Evolutionary conservation across 345 rosid genomes (phyloP).

Genomic region (Eutrema yunnanense): DNA sequence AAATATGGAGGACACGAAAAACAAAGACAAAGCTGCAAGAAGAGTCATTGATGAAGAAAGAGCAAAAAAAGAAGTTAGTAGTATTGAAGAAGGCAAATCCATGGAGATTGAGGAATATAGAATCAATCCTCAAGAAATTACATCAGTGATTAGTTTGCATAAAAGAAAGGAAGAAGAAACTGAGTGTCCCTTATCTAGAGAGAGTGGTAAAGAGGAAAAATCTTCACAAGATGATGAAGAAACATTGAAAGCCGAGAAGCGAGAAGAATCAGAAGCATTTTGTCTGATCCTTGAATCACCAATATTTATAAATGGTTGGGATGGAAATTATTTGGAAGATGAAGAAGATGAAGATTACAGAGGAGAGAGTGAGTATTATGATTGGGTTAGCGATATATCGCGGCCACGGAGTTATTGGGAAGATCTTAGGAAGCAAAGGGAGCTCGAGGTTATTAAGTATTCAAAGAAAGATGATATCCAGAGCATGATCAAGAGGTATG

Average conservation of each 20-base stretch:
- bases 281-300: not conserved
- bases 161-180: not conserved
- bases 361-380: constrained; percentile 26
- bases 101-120: not conserved
- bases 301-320: not conserved
- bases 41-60: not conserved
- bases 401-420: constrained; percentile 84
- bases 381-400: constrained; percentile 55
- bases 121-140: not conserved
- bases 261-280: not conserved
- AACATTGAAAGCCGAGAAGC: not conserved
- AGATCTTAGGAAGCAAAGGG: constrained; percentile 49
- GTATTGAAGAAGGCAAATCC: not conserved
- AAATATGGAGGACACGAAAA: not conserved
- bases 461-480: constrained; percentile 49
- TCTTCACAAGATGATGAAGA: not conserved
- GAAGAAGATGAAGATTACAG: constrained; percentile 23
- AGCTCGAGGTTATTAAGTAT: constrained; percentile 39
- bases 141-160: not conserved
- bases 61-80: not conserved
- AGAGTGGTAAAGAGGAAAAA: not conserved
- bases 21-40: not conserved
- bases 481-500: constrained; percentile 57
- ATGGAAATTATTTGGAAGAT: not conserved
- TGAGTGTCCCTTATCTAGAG: not conserved